Conservation (phyloP, 495 filamentous ascomycete species). For the Hypoxylon fragiforme region DNA sequence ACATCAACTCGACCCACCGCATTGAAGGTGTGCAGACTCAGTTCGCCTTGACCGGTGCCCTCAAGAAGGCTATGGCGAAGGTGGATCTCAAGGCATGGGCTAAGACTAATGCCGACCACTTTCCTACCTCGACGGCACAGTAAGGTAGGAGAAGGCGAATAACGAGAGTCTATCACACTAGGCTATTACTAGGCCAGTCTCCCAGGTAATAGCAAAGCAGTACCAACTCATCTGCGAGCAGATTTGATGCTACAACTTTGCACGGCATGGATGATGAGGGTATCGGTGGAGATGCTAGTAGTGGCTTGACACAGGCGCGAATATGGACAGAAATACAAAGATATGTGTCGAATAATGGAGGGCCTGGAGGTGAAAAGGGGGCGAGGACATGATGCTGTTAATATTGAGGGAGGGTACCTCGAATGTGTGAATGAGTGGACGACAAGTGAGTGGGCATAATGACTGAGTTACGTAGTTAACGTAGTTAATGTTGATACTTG, state of each 20-base stretch:
- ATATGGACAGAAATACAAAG: background rate
- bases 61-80: slow-evolving; percentile 45
- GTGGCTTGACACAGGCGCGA: background rate
- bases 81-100: slow-evolving; percentile 49
- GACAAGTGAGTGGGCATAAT: no score
- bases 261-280: background rate
- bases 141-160: slow-evolving; percentile 16
- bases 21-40: slow-evolving; percentile 82
- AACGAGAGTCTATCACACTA: background rate
- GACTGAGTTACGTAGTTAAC: no score
- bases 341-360: slow-evolving; percentile 12
- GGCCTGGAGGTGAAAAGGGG: no score
- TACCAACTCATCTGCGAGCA: no score
- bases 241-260: no score
- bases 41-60: slow-evolving; percentile 74
- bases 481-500: no score
- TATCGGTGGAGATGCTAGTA: background rate
- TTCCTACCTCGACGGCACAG: slow-evolving; percentile 44
- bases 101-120: slow-evolving; percentile 48
- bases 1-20: slow-evolving; percentile 94
- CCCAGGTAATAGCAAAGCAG: background rate
- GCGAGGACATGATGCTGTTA: no score
- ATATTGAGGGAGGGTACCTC: background rate
- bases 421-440: no score
- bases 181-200: background rate